Base-by-base conservation (phyloP, 208 protist genomes). In the Phytomonas sp. region DNA sequence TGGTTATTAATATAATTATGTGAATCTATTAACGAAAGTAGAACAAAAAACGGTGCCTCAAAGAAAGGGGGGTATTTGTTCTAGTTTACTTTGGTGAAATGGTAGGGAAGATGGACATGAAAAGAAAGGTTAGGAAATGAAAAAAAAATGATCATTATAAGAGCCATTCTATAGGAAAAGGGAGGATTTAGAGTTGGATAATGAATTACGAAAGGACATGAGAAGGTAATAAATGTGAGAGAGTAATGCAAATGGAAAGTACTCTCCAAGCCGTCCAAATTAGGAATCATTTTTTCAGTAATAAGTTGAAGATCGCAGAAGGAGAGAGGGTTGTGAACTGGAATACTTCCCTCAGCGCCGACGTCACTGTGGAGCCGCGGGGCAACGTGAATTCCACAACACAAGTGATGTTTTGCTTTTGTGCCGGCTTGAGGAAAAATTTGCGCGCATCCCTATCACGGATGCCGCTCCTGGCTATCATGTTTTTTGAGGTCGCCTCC, bases 371-470 rank as follows among this genome's bases (percentile, higher is more conserved):
- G 8, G 83, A 76, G 16, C 90, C 86, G 12, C 81, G 78, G 1
- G 87, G 87, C 34, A 95, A 66, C 29, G 79, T 85, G 67, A 88
- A 71, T 31, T 81, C 74, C 69, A 95, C 29, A 0, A 90, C 79
- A 70, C 85, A 93, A 29, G 77, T 82, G 77, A 93, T 90, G 19
- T 87, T 86, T 42, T 72, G 62, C 49, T 84, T 85, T 29, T 79
- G 78, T 5, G 87, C 90, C 4, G 86, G 85, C 69, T 92, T 91
- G 23, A 92, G 74, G 67, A 93, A 93, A 52, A 84, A 74, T 52
- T 69, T 67, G 49, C 90, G 85, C 8, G 76, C 80, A 52, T 83
- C 73, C 23, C 70, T 73, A n/a, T 77, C 79, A 32, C 81, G 81
- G 49, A 95, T 87, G 30, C 90, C 90, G 19, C 71, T 34, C 0